Evolutionary conservation across 1,139 yeast genomes (phyloP).

Genomic region (Yamadazyma aaseri): DNA sequence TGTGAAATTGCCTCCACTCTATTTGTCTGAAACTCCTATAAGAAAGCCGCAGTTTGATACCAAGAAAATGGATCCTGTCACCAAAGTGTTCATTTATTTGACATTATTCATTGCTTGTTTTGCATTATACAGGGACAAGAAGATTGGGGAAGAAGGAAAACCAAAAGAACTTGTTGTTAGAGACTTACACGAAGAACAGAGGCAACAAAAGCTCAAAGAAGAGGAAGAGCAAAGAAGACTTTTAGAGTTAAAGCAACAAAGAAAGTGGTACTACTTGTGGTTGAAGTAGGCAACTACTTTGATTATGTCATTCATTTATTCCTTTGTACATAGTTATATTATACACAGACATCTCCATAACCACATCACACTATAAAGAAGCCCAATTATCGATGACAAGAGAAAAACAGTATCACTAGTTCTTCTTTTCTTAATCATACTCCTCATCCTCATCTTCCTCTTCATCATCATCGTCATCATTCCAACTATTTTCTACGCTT

Average conservation of each 20-base stretch:
- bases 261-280: slow-evolving; percentile 33
- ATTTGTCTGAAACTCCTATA: slow-evolving; percentile 46
- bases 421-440: slow-evolving; percentile 9
- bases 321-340: slow-evolving; percentile 5
- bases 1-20: slow-evolving; percentile 38
- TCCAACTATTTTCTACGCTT: slow-evolving; percentile 91
- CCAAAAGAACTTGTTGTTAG: slow-evolving; percentile 41
- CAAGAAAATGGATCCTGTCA: slow-evolving; percentile 54
- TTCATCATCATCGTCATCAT: slow-evolving; percentile 57
- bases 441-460: slow-evolving; percentile 69
- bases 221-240: slow-evolving; percentile 10
- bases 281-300: slow-evolving; percentile 11
- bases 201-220: slow-evolving; percentile 18
- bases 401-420: no score
- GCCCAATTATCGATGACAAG: no score
- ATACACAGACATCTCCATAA: slow-evolving; percentile 2
- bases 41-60: slow-evolving; percentile 50
- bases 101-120: slow-evolving; percentile 40
- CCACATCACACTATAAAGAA: no score
- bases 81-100: slow-evolving; percentile 51
- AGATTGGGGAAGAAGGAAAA: slow-evolving; percentile 47
- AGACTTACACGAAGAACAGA: slow-evolving; percentile 36
- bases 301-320: neutral
- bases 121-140: slow-evolving; percentile 51
- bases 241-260: slow-evolving; percentile 10